Evolutionary conservation across 495 filamentous ascomycete species (phyloP).

Genomic region (Aspergillus bridgeri): DNA sequence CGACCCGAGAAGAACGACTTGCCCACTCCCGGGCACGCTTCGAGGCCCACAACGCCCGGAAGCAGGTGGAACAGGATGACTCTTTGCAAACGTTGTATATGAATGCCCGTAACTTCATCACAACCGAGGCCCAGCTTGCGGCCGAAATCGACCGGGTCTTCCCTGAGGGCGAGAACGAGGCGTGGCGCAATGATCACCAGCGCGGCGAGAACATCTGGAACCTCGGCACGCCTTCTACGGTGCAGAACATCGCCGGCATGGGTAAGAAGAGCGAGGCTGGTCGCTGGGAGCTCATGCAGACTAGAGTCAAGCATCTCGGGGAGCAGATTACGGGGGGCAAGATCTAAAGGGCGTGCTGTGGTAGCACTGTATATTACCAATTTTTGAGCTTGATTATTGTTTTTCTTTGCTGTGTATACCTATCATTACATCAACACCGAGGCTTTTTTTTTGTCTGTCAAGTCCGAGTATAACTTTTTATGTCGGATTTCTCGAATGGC

Average conservation of each 20-base stretch:
- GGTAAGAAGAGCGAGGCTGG: constrained; percentile 28
- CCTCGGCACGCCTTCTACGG: constrained; percentile 48
- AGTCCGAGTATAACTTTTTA: neutral
- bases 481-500: no score
- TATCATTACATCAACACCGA: constrained; percentile 2
- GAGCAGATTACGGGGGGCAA: constrained; percentile 70
- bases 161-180: constrained; percentile 46
- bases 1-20: constrained; percentile 45
- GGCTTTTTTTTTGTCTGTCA: constrained; percentile 1
- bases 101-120: constrained; percentile 62
- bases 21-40: constrained; percentile 40
- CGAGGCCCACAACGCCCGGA: constrained; percentile 33
- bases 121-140: constrained; percentile 58
- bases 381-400: constrained; percentile 2
- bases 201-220: constrained; percentile 57
- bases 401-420: constrained; percentile 12
- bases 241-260: constrained; percentile 37
- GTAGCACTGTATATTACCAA: constrained; percentile 22
- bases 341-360: constrained; percentile 35
- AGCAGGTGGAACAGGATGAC: constrained; percentile 40
- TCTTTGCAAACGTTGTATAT: constrained; percentile 61
- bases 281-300: constrained; percentile 46
- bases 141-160: constrained; percentile 61
- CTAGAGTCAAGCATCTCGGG: constrained; percentile 60
- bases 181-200: constrained; percentile 44